Percentiles rank a stretch among this genome's conserved stretches.
These are phyloP conservation scores for Hymenoscyphus fructigenus DNA, from an alignment of 2,329 filamentous ascomycete species.

Conservation along the genomic window DNA sequence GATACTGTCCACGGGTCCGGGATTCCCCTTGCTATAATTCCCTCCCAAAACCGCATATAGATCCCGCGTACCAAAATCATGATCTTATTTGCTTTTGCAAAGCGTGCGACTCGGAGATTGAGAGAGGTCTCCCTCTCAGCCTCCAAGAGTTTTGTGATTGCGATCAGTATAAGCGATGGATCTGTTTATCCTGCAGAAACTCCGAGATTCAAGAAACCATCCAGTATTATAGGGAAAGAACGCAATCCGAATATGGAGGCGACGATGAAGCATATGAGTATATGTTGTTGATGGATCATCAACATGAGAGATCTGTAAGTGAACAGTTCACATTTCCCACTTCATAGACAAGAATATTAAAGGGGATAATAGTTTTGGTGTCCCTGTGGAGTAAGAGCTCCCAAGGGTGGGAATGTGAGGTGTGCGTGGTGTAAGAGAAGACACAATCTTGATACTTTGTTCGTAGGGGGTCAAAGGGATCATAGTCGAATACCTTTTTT, in stretches of 20 bases:
- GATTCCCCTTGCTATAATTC: neutral
- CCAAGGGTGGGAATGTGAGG: constrained; percentile 16
- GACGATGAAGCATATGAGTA: constrained; percentile 12
- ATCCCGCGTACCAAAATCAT: neutral
- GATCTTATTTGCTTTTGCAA: constrained; percentile 17
- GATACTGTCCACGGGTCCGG: neutral
- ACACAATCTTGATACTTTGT: constrained; percentile 17
- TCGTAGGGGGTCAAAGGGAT: constrained; percentile 5
- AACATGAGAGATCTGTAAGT: constrained; percentile 12
- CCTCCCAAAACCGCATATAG: neutral
- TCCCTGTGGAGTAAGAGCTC: constrained; percentile 19
- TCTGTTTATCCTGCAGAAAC: constrained; percentile 19
- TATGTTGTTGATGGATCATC: constrained; percentile 9
- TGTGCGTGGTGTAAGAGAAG: constrained; percentile 23
- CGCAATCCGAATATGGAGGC: neutral
- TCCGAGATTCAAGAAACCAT: constrained; percentile 11
- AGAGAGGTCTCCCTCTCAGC: constrained; percentile 12
- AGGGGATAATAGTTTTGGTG: constrained; percentile 20
- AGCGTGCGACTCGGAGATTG: constrained; percentile 18
- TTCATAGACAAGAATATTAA: neutral
- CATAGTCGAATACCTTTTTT: constrained; percentile 16
- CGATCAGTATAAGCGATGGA: constrained; percentile 23
- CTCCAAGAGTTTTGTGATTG: constrained; percentile 21
- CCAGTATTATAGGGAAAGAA: constrained; percentile 12
- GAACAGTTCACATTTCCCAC: neutral